phyloP scores from a whole-genome alignment of 345 rosid genomes.

The Melaleuca alternifolia region DNA sequence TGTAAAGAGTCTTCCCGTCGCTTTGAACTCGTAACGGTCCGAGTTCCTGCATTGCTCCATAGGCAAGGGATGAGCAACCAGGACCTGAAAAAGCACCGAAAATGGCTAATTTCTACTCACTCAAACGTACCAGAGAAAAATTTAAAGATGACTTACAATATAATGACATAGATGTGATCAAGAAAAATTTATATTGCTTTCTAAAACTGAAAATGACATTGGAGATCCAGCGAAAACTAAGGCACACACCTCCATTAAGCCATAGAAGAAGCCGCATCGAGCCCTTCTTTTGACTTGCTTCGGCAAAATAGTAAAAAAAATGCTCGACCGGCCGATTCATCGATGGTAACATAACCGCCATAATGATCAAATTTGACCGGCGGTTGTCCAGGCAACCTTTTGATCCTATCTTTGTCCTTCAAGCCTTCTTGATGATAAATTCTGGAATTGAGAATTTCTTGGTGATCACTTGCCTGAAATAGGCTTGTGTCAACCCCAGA shows the following conservation, averaged over 20 bases:
- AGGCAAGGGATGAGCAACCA: constrained; percentile 32
- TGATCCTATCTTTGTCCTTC: constrained; percentile 34
- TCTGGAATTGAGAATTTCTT: background rate
- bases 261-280: constrained; percentile 6
- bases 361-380: background rate
- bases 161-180: too few species aligned
- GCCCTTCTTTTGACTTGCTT: background rate
- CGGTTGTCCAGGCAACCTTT: constrained; percentile 3
- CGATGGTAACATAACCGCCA: constrained; percentile 2
- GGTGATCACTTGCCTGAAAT: constrained; percentile 1
- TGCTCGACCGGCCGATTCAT: background rate
- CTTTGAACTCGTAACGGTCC: constrained; percentile 32
- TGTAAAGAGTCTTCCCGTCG: constrained; percentile 28
- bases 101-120: background rate
- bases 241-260: constrained; percentile 6
- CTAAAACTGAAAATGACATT: too few species aligned
- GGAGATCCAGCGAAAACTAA: background rate
- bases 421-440: constrained; percentile 13
- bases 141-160: background rate
- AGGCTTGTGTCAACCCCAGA: constrained; percentile 3
- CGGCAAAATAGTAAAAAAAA: constrained; percentile 3
- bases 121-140: background rate
- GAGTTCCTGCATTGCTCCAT: constrained; percentile 38
- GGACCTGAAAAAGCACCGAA: constrained; percentile 9
- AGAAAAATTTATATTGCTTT: too few species aligned